A percentile compares a stretch with the other conserved stretches of the same genome.
Conservation (phyloP, 179 eudicot species). For the Beta macrorhiza region DNA sequence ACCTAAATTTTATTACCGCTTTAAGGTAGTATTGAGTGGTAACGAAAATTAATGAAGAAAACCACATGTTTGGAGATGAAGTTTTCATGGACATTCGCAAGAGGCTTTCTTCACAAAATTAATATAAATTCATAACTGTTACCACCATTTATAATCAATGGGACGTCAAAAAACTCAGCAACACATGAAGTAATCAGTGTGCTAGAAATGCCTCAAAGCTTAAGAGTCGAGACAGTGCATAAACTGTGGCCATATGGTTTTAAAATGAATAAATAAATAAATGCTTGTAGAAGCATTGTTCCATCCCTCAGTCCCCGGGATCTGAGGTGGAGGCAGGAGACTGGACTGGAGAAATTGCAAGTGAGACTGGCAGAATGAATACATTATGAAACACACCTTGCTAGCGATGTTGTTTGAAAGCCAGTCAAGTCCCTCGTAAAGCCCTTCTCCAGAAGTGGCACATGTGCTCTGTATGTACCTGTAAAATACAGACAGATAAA, state of each 20-base stretch:
- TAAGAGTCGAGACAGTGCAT: not conserved
- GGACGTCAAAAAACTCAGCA: not conserved
- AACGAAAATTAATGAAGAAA: no score
- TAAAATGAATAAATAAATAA: no score
- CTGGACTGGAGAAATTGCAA: not conserved
- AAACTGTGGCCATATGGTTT: not conserved
- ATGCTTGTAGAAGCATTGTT: not conserved
- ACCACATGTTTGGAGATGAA: no score
- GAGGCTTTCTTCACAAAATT: no score
- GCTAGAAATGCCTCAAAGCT: not conserved
- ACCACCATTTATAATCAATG: no score
- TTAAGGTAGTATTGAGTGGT: not conserved
- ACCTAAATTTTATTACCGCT: no score
- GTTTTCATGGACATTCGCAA: no score
- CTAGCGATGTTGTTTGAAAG: slow-evolving; percentile 43
- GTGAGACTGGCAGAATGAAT: not conserved
- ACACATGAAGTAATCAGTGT: not conserved
- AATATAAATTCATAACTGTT: no score
- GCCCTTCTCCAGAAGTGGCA: slow-evolving; percentile 39
- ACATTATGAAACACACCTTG: slow-evolving; percentile 25
- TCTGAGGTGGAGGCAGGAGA: not conserved
- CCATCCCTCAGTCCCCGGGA: not conserved
- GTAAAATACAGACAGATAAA: not conserved
- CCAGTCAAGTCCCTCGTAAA: slow-evolving; percentile 42
- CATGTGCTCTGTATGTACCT: slow-evolving; percentile 44